A percentile compares a stretch with the other conserved stretches of the same genome.
Evolutionary conservation across 169 alveolate species (phyloP).

Genomic region (Plasmodium gaboni): DNA sequence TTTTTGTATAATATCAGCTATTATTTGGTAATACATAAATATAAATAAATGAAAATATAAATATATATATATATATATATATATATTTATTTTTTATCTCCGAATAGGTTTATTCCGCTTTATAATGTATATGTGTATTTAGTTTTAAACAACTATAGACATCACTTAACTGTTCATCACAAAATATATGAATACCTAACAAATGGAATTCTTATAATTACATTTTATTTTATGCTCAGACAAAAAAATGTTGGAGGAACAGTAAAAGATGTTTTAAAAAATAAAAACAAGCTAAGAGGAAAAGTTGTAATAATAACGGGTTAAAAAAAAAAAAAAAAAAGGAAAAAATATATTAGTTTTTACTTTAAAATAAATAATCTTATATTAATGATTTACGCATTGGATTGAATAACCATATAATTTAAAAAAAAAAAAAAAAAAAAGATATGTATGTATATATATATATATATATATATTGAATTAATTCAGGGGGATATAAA

Average conservation of each 20-base stretch:
- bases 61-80: neutral
- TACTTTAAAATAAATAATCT: neutral
- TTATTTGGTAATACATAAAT: constrained; percentile 37
- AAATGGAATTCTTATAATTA: constrained; percentile 23
- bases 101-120: constrained; percentile 58
- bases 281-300: constrained; percentile 26
- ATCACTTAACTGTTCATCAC: constrained; percentile 5
- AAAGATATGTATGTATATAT: too few species aligned
- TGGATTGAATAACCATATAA: too few species aligned
- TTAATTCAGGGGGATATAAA: constrained; percentile 44
- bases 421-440: too few species aligned
- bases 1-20: constrained; percentile 23
- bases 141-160: constrained; percentile 11
- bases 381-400: too few species aligned
- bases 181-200: constrained; percentile 44
- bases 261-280: constrained; percentile 14
- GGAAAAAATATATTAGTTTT: neutral
- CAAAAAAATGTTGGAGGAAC: constrained; percentile 57
- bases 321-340: neutral
- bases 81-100: neutral
- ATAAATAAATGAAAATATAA: neutral
- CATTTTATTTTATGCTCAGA: constrained; percentile 12
- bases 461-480: too few species aligned
- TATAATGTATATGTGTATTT: constrained; percentile 22
- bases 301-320: constrained; percentile 66